Evolutionary conservation across 352 stramenopile species (phyloP), one percentile per base, ranked within the genome.

Genomic region (Halophytophthora batemanensis): DNA sequence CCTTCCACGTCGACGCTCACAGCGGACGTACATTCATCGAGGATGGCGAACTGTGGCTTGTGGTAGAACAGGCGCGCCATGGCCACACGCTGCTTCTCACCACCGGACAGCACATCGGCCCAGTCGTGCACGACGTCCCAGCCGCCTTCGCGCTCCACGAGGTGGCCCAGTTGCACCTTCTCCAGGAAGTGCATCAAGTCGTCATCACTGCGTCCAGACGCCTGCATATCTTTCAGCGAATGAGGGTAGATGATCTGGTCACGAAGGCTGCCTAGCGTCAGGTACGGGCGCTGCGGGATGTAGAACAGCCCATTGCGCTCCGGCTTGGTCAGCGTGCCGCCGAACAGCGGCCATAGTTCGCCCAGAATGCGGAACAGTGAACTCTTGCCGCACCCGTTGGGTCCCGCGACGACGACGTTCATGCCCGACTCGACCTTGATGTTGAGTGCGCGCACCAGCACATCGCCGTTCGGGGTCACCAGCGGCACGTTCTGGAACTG

Each of bases 221-320:
- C 61, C 17, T 75, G 47, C 77, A 90, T 92, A 3, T 93, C 69
- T 18, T 85, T 62, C 19, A 77, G 46, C 22, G 78, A 85, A 53
- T 94, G 78, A 18, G 87, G 87, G 58, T 97, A 97, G 34, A 96
- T 87, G 42, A 97, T 82, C 59, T 96, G 87, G 49, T 96, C 88
- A 12, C 87, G 76, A 39, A 97, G 78, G 15, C 71, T 86, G 11
- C 88, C 88, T 22, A 96, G 64, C 43, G 77, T 90, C 59, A 96
- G 54, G 59, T 96, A 97, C 29, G 88, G 87, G 8, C 84, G 80
- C 61, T 97, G 88, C 0, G 86, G 86, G 33, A 96, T 90, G 74
- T 96, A 97, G 64, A 96, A 96, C n/a, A 96, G 59, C 13, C 81
- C 76, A 47, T 86, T 90, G 46, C 76, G 78, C 40, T 77, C 65